A percentile compares a stretch with the other conserved stretches of the same genome.
phyloP scores from a whole-genome alignment of 805 yeast genomes.

The Saccharomycopsis sp. region DNA sequence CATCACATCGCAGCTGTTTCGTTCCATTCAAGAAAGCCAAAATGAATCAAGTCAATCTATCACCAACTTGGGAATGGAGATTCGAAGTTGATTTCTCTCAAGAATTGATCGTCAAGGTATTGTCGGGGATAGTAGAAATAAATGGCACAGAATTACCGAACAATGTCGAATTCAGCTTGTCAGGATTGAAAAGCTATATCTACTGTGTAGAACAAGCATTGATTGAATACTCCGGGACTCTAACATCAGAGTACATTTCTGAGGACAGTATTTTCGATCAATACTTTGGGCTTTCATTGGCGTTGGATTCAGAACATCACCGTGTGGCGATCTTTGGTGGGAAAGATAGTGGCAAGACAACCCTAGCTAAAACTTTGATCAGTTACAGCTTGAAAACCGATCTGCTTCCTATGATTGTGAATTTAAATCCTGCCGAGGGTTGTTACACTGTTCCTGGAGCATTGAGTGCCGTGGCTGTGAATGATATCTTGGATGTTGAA shows the following conservation, averaged over 20 bases:
- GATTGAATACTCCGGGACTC: conserved; percentile 28
- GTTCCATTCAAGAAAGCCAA: not conserved
- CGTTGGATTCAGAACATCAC: conserved; percentile 53
- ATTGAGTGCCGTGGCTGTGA: conserved; percentile 73
- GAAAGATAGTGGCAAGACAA: conserved; percentile 68
- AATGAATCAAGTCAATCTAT: conserved; percentile 11
- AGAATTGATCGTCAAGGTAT: conserved; percentile 43
- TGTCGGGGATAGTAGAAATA: conserved; percentile 75
- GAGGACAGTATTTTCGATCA: conserved; percentile 64
- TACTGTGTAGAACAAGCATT: conserved; percentile 36
- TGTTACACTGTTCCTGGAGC: conserved; percentile 78
- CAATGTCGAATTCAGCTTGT: conserved; percentile 53
- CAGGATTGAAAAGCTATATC: conserved; percentile 47
- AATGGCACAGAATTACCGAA: conserved; percentile 89
- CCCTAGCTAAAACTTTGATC: conserved; percentile 58
- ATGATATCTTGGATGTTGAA: conserved; percentile 75
- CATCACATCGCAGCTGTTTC: not conserved
- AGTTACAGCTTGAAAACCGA: conserved; percentile 70
- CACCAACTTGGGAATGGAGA: conserved; percentile 60
- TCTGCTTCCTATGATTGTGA: conserved; percentile 62
- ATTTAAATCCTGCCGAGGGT: conserved; percentile 69
- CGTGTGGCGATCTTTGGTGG: conserved; percentile 71
- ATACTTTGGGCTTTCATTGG: conserved; percentile 66
- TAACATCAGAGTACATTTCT: conserved; percentile 53
- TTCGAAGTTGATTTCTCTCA: conserved; percentile 56